A percentile compares a stretch with the other conserved stretches of the same genome.
phyloP scores from a whole-genome alignment of 2,329 filamentous ascomycete genomes.

The Pyricularia sp. region DNA sequence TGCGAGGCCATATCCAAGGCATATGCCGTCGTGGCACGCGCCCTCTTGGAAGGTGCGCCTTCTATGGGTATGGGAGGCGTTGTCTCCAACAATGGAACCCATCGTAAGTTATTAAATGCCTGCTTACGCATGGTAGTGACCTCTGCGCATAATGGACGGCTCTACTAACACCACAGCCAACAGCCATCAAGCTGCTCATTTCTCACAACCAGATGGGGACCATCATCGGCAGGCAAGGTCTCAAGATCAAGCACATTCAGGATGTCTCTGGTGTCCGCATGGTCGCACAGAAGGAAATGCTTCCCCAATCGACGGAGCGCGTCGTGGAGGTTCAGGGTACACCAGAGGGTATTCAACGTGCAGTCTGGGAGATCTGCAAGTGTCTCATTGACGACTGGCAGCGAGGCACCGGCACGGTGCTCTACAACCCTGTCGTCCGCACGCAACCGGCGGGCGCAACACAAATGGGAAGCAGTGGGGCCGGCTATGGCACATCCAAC shows the following conservation, averaged over 20 bases:
- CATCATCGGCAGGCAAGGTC: slow-evolving; percentile 90
- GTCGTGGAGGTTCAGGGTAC: slow-evolving; percentile 96
- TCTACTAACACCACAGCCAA: slow-evolving; percentile 1
- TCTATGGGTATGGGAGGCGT: slow-evolving; percentile 94
- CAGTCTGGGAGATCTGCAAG: slow-evolving; percentile 98
- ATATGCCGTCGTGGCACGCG: slow-evolving; percentile 86
- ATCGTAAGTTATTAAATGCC: slow-evolving; percentile 58
- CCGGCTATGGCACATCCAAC: slow-evolving; percentile 27
- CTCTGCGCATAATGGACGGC: neutral
- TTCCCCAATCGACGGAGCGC: slow-evolving; percentile 95
- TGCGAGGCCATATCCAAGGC: slow-evolving; percentile 84
- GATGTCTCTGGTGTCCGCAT: slow-evolving; percentile 94
- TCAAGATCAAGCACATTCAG: slow-evolving; percentile 99
- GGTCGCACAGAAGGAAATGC: slow-evolving; percentile 99
- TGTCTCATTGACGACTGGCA: slow-evolving; percentile 97
- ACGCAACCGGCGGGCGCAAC: slow-evolving; percentile 55
- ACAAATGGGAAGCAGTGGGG: slow-evolving; percentile 15
- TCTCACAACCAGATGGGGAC: slow-evolving; percentile 99
- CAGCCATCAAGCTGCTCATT: slow-evolving; percentile 94
- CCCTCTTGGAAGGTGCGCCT: slow-evolving; percentile 85
- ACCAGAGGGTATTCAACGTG: slow-evolving; percentile 89
- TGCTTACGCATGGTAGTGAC: neutral
- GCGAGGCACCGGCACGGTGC: slow-evolving; percentile 88
- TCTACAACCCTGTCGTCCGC: slow-evolving; percentile 94
- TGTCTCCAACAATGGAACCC: slow-evolving; percentile 78